Base-by-base conservation (phyloP, 176 grass and related monocot species). In the Carex kokanica region DNA sequence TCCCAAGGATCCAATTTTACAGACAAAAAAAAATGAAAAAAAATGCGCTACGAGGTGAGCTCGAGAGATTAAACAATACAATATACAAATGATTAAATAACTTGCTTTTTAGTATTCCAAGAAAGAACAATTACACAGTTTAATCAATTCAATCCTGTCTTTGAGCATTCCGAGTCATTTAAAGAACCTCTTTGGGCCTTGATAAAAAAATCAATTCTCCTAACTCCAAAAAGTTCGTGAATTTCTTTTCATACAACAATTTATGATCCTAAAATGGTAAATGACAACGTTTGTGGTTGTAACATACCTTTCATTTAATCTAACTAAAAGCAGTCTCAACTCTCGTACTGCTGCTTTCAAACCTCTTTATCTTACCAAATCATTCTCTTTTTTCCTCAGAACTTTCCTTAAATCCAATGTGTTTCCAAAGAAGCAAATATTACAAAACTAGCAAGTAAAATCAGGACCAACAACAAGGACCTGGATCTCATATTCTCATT, bases 131-230 rank as follows among this genome's bases (percentile, higher is more conserved):
- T 3, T n/a, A 65, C 8, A 82, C 23, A 41, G 34, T 82, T 57
- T 47, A 53, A 64, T 82, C 23, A 62, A 6, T 62, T 29, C 78
- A 80, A 63, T 41, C 20, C 34, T 61, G 31, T 81, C 59, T 59
- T 61, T 43, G 80, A 51, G 38, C 20, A 24, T 64, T 47, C 51
- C 51, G 38, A 75, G 8, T 15, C 17, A 11, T 82, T 29, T 47
- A 66, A 82, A 18, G n/a, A 82, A 52, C 80, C 40, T 17, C 36
- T 66, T 82, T 62, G 80, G 60, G 38, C 17, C 36, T 82, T 10
- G 21, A 36, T 24, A 45, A 64, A 38, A n/a, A 41, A 8, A 74
- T 25, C 6, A 75, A 31, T 54, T 55, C 24, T 17, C 25, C 47
- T 5, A 31, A 55, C 41, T 25, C 20, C 10, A 51, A 51, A 51